Base-by-base conservation (phyloP, 2,329 filamentous ascomycete genomes). In the Neofusicoccum cordaticola region DNA sequence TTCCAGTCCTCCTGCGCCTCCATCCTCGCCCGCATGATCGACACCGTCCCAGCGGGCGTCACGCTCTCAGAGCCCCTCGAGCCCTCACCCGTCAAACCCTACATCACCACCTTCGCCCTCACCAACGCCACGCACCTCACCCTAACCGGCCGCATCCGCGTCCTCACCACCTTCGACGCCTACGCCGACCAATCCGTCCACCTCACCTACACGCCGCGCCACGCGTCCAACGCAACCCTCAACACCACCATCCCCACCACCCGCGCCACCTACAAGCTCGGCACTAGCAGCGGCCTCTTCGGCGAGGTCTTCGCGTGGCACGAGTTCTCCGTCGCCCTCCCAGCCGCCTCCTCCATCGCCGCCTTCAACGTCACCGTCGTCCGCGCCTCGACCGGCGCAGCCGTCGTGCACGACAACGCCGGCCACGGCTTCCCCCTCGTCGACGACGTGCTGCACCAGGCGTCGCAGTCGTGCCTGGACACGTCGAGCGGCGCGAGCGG, bases 1-100 rank as follows among this genome's bases (percentile, higher is more conserved):
- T 64, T 57, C 34, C 51, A 50, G 7, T 8, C 41, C 42, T 5
- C 9, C 4, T 64, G 62, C 62, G 42, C 17, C 5, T 12, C 13
- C 17, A 42, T 64, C 42, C 53, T 64, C 41, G 44, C 27, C 19
- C 62, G 62, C 50, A 64, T 64, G 62, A 57, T 64, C 42, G 62
- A 64, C 52, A 41, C 53, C 17, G 62, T 64, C 17, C 62, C 62
- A 2, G 9, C 17, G 5, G 7, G 2, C 31, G 39, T 57, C 27
- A n/a, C 12, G 4, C 62, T 64, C 34, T 27, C 42, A 4, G 62
- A 60, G 17, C 11, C 45, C 19, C 1, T 64, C 42, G n/a, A 9
- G 4, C 17, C 62, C 9, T 12, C 3, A 13, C 13, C 9, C 2
- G 22, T 64, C 27, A 64, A 60, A 13, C 62, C 62, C 17, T 47